Evolutionary conservation across 2,329 filamentous ascomycete genomes (phyloP), one percentile per base, ranked within the genome.

Genomic region (Colletotrichum sp.): DNA sequence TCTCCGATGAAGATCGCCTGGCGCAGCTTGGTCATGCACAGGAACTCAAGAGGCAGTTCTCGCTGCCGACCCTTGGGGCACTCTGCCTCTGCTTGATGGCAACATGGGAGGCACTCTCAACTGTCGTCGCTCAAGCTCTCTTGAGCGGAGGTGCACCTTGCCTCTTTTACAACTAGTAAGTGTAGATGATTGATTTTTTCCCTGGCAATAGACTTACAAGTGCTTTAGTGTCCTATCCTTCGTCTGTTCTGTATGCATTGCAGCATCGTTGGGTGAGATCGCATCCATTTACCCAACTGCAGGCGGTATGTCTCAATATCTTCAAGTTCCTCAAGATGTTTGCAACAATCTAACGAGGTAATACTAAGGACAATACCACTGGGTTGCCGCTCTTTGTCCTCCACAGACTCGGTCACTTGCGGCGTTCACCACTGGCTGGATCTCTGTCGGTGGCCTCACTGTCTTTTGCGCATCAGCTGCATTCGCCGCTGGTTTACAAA

Each of bases 41-140:
- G 36, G 81, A 84, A 59, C 82, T 87, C 5, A 66, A 77, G 28
- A 74, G 78, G 18, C 70, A 75, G 21, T 87, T 88, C 78, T 87
- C 86, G 1, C 78, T 89, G 2, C 86, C 85, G 79, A 87, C 88
- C 1, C 81, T 90, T 3, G 84, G 84, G 16, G 83, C 84, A 6
- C 80, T 90, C 8, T 86, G 87, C 62, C 80, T 89, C 9, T 88
- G 87, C 62, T 81, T 90, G 60, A 89, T 89, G 87, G 88, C 85
- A 49, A 89, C 88, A 12, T 90, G 88, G 88, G 88, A 90, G 71
- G 88, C 88, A 1, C 79, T 89, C 5, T 86, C 86, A 0, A 86
- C 85, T 2, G 88, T 89, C 6, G 83, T 90, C 13, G 84, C 86
- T 4, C 83, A 83, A 5, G 88, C 87, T 2, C 77, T 89, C 34